A percentile compares a stretch with the other conserved stretches of the same genome.
phyloP scores from a whole-genome alignment of 2,329 filamentous ascomycete genomes.

The Tolypocladium endophyticum region DNA sequence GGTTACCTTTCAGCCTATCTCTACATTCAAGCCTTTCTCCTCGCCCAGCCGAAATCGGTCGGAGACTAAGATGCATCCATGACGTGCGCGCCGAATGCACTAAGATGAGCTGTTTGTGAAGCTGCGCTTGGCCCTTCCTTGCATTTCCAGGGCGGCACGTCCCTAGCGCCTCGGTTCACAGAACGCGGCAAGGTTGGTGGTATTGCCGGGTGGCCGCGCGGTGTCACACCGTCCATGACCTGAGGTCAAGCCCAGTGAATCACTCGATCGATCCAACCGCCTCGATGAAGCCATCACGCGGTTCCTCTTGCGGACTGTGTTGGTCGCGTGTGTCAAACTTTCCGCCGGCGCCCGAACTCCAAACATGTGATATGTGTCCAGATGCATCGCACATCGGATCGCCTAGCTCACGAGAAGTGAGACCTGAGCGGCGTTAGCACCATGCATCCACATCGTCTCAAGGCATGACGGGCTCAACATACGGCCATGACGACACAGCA shows the following conservation, averaged over 20 bases:
- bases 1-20: not conserved
- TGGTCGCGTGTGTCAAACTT: not conserved
- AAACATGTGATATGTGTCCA: not conserved
- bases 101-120: not conserved
- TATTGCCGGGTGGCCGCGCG: not conserved
- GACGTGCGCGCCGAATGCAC: not conserved
- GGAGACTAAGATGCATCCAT: not conserved
- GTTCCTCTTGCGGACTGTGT: not conserved
- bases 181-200: not conserved
- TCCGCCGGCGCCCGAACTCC: not conserved
- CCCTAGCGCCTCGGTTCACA: not conserved
- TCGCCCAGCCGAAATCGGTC: not conserved
- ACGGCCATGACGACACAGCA: constrained; percentile 94
- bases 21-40: not conserved
- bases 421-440: constrained; percentile 13
- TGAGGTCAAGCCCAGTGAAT: not conserved
- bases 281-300: not conserved
- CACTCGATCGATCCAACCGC: not conserved
- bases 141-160: not conserved
- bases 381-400: not conserved
- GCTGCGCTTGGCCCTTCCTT: not conserved
- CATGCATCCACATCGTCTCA: not conserved
- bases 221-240: not conserved
- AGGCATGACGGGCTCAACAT: constrained; percentile 12
- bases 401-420: constrained; percentile 28